A percentile compares a stretch with the other conserved stretches of the same genome.
Evolutionary conservation across 2,329 filamentous ascomycete species (phyloP).

Genomic region (Fusarium mangiferae): DNA sequence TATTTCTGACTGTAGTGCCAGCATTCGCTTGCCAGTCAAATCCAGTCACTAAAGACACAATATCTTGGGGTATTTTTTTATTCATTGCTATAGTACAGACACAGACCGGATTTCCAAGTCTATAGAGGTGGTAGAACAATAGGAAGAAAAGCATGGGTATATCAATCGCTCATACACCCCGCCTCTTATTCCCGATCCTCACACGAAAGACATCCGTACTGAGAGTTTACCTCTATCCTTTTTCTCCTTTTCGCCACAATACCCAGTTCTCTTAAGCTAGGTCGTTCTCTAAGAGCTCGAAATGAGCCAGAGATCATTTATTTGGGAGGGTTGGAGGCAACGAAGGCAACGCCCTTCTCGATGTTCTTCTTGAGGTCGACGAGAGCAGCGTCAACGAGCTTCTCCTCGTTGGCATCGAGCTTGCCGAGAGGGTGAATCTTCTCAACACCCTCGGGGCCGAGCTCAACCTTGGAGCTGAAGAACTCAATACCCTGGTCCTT

Average conservation of each 20-base stretch:
- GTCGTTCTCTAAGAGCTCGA: slow-evolving; percentile 2
- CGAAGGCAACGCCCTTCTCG: slow-evolving; percentile 80
- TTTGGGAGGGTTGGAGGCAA: slow-evolving; percentile 68
- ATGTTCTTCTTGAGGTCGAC: slow-evolving; percentile 94
- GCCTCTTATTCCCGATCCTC: slow-evolving; percentile 20
- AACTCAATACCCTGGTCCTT: slow-evolving; percentile 98
- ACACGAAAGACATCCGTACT: slow-evolving; percentile 26
- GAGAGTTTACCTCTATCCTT: slow-evolving; percentile 19
- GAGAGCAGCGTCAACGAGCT: slow-evolving; percentile 86
- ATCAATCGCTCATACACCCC: slow-evolving; percentile 39
- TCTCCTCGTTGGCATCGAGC: slow-evolving; percentile 86
- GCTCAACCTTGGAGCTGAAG: slow-evolving; percentile 95
- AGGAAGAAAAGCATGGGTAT: slow-evolving; percentile 38
- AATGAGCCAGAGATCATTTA: slow-evolving; percentile 51
- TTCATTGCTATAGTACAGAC: slow-evolving; percentile 50
- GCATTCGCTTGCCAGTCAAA: neutral
- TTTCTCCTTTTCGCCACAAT: slow-evolving; percentile 33
- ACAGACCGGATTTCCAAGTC: slow-evolving; percentile 48
- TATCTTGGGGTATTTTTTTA: slow-evolving; percentile 38
- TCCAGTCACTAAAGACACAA: neutral
- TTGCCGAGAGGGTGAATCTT: slow-evolving; percentile 90
- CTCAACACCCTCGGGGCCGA: slow-evolving; percentile 95
- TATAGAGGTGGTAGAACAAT: slow-evolving; percentile 47
- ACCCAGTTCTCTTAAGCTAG: slow-evolving; percentile 1
- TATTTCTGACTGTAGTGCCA: neutral